Percentiles rank a stretch among this genome's conserved stretches.
Conservation (phyloP, 192 early-diverging fungal species). For the Bifiguratus adelaidae region DNA sequence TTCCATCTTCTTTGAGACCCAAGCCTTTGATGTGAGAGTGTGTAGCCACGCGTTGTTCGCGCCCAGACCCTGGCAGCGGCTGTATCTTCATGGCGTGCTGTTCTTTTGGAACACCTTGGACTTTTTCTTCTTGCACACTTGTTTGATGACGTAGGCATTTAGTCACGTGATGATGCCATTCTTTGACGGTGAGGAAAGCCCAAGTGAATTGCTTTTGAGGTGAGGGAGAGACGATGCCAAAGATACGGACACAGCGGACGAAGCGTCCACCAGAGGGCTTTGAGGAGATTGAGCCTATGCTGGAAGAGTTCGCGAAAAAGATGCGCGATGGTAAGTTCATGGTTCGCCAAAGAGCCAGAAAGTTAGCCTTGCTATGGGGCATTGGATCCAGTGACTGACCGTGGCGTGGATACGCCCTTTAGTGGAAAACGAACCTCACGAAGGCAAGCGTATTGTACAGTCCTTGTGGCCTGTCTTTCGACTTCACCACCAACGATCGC, state of each 20-base stretch:
- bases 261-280: constrained; percentile 89
- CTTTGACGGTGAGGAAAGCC: too few relatives aligned
- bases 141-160: too few relatives aligned
- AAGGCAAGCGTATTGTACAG: constrained; percentile 91
- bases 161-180: too few relatives aligned
- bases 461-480: constrained; percentile 90
- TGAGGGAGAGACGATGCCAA: constrained; percentile 67
- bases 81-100: constrained; percentile 87
- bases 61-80: constrained; percentile 80
- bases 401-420: too few relatives aligned
- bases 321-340: constrained; percentile 89
- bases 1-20: constrained; percentile 80
- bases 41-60: constrained; percentile 90
- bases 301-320: constrained; percentile 80
- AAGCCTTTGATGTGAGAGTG: constrained; percentile 98
- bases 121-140: too few relatives aligned
- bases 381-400: too few relatives aligned
- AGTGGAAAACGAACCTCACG: constrained; percentile 92
- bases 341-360: background rate
- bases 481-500: constrained; percentile 93
- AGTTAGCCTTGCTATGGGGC: too few relatives aligned
- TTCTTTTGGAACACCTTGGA: background rate
- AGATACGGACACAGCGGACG: constrained; percentile 63
- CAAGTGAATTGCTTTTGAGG: too few relatives aligned
- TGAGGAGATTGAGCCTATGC: constrained; percentile 90